Conservation (phyloP, 148 eudicot species). For the Silene uniflora region DNA sequence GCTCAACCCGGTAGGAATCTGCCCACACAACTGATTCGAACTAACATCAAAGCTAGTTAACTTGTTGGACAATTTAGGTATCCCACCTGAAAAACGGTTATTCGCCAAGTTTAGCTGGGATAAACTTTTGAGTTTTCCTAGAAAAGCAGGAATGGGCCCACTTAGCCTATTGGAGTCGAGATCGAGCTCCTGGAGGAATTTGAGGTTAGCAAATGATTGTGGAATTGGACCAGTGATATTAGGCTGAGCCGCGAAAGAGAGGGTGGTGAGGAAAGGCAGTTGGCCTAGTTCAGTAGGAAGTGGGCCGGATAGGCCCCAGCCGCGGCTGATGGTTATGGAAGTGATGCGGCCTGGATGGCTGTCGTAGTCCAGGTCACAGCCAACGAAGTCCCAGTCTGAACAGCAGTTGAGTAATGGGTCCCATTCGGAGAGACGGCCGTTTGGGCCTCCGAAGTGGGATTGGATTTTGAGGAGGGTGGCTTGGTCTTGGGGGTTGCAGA, state of each 20-base stretch:
- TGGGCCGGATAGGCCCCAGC: slow-evolving; percentile 16
- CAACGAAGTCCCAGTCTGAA: slow-evolving; percentile 26
- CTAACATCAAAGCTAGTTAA: slow-evolving; percentile 9
- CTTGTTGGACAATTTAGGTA: slow-evolving; percentile 7
- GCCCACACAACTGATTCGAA: slow-evolving; percentile 6
- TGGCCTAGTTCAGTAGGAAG: slow-evolving; percentile 34
- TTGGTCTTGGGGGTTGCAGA: slow-evolving; percentile 39
- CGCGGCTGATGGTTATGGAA: slow-evolving; percentile 13
- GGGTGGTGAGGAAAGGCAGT: slow-evolving; percentile 33
- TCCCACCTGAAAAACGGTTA: slow-evolving; percentile 2
- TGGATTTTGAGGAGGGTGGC: slow-evolving; percentile 32
- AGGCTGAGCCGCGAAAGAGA: slow-evolving; percentile 23
- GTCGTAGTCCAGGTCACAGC: slow-evolving; percentile 27
- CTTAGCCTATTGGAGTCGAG: slow-evolving; percentile 26
- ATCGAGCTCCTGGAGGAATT: slow-evolving; percentile 22
- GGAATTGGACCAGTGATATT: slow-evolving; percentile 45
- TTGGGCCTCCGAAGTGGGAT: slow-evolving; percentile 1
- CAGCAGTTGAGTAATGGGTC: slow-evolving; percentile 32
- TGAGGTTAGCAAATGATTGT: slow-evolving; percentile 24
- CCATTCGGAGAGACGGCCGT: slow-evolving; percentile 29
- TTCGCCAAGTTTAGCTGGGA: not conserved
- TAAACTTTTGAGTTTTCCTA: not conserved
- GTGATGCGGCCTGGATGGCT: slow-evolving; percentile 24
- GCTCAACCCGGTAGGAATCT: not conserved
- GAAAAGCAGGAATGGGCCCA: slow-evolving; percentile 31